phyloP scores from a whole-genome alignment of 192 early-diverging fungal species.

The Mortierella alpina region DNA sequence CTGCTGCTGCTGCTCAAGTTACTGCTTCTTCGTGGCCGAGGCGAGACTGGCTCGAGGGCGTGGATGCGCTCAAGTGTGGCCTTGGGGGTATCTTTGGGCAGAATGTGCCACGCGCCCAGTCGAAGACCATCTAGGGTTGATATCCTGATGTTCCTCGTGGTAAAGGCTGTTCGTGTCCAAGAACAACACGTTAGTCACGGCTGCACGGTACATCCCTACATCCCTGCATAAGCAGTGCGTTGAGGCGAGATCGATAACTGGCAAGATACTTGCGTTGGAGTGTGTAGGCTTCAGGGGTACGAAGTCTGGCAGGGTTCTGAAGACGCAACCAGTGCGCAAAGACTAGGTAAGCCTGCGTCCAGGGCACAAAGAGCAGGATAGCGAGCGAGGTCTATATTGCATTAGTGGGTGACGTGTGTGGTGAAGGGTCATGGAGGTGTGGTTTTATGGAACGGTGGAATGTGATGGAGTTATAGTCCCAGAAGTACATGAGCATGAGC shows the following conservation, averaged over 20 bases:
- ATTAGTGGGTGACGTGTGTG: neutral
- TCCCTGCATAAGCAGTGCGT: neutral
- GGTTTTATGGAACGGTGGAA: neutral
- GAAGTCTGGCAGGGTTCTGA: slow-evolving; percentile 39
- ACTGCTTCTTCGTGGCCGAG: slow-evolving; percentile 5
- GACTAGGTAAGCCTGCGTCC: slow-evolving; percentile 50
- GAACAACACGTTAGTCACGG: neutral
- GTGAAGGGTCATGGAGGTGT: neutral
- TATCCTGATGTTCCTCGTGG: slow-evolving; percentile 39
- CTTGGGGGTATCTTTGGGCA: slow-evolving; percentile 7
- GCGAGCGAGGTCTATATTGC: slow-evolving; percentile 35
- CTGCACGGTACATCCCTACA: no score
- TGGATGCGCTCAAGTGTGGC: slow-evolving; percentile 21
- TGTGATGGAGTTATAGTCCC: no score
- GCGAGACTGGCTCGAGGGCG: slow-evolving; percentile 4
- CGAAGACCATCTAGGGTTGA: slow-evolving; percentile 32
- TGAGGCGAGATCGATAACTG: neutral
- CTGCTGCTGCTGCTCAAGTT: neutral
- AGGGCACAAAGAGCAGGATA: slow-evolving; percentile 47
- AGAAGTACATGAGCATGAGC: neutral
- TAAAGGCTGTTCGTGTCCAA: slow-evolving; percentile 26
- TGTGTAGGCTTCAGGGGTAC: slow-evolving; percentile 44
- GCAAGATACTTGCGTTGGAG: slow-evolving; percentile 16
- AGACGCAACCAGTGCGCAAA: slow-evolving; percentile 48
- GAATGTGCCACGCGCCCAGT: slow-evolving; percentile 42